These are phyloP conservation scores for Zygoascus bituminiphila DNA, from an alignment of 805 yeast genomes.

Conservation along the genomic window DNA sequence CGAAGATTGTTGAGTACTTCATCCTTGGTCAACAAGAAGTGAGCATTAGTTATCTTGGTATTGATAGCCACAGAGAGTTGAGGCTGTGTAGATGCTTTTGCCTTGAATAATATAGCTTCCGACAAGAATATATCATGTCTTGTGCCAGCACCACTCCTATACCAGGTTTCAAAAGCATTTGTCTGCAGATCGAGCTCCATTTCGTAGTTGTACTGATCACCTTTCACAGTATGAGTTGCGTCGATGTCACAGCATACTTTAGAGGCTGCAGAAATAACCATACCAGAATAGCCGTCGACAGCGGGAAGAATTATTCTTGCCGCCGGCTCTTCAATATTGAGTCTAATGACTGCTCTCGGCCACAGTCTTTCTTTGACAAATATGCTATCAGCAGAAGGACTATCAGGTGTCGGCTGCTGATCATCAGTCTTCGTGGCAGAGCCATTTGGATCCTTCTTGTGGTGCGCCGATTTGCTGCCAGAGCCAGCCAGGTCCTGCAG, in stretches of 20 bases:
- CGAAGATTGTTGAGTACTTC: conserved; percentile 29
- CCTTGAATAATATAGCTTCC: conserved; percentile 18
- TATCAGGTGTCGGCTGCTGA: neutral
- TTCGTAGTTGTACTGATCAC: conserved; percentile 17
- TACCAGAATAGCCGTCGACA: conserved; percentile 15
- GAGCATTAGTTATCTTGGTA: conserved; percentile 21
- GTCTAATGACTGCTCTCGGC: conserved; percentile 23
- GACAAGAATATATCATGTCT: conserved; percentile 23
- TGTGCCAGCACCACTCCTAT: conserved; percentile 22
- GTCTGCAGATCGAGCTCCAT: conserved; percentile 21
- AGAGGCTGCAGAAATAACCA: conserved; percentile 29
- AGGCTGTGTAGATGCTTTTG: conserved; percentile 25
- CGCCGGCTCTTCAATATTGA: conserved; percentile 29
- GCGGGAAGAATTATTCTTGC: conserved; percentile 23
- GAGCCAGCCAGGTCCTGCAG: conserved; percentile 2
- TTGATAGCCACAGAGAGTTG: conserved; percentile 20
- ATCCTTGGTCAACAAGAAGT: conserved; percentile 23
- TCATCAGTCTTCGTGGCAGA: neutral
- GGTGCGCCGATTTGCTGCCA: neutral
- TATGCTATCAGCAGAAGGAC: conserved; percentile 3
- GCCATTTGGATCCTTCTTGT: neutral
- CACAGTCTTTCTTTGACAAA: conserved; percentile 9
- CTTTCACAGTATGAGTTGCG: conserved; percentile 22
- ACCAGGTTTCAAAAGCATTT: conserved; percentile 23
- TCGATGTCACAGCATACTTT: conserved; percentile 26